phyloP scores from a whole-genome alignment of 768 basidiomycete genomes.

The Tricholoma flavovirens region DNA sequence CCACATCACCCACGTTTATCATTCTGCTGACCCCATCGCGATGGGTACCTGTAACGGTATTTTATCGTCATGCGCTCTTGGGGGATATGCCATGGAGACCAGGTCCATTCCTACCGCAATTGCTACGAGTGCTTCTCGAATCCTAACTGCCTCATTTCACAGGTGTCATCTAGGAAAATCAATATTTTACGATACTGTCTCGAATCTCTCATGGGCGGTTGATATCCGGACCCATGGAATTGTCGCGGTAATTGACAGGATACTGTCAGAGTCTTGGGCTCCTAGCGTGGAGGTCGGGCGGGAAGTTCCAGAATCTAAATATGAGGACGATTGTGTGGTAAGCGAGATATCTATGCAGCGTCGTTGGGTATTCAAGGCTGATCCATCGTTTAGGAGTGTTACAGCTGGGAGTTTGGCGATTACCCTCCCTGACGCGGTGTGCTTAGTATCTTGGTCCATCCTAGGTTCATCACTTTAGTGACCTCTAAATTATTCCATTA shows the following conservation, averaged over 20 bases:
- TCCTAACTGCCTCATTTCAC: background rate
- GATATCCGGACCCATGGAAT: constrained; percentile 80
- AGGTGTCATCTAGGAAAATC: constrained; percentile 84
- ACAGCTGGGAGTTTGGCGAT: constrained; percentile 64
- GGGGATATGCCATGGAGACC: constrained; percentile 87
- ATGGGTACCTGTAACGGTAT: constrained; percentile 85
- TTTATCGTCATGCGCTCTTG: constrained; percentile 74
- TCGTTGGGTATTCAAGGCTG: background rate
- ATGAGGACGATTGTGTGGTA: constrained; percentile 70
- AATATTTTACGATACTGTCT: constrained; percentile 90
- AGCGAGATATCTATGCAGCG: constrained; percentile 17
- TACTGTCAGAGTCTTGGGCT: constrained; percentile 69
- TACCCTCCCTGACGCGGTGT: constrained; percentile 5
- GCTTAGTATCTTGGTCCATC: too few relatives aligned
- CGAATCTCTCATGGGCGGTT: constrained; percentile 78
- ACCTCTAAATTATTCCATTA: background rate
- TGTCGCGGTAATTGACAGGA: constrained; percentile 66
- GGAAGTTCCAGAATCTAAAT: constrained; percentile 51
- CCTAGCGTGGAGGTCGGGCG: constrained; percentile 54
- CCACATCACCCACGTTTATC: constrained; percentile 87
- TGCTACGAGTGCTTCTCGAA: background rate
- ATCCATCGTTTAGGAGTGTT: constrained; percentile 48
- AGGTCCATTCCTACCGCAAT: constrained; percentile 34
- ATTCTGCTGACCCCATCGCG: constrained; percentile 92
- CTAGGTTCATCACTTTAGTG: background rate